Conservation (phyloP, 768 basidiomycete species). For the Dioszegia aurantiaca region DNA sequence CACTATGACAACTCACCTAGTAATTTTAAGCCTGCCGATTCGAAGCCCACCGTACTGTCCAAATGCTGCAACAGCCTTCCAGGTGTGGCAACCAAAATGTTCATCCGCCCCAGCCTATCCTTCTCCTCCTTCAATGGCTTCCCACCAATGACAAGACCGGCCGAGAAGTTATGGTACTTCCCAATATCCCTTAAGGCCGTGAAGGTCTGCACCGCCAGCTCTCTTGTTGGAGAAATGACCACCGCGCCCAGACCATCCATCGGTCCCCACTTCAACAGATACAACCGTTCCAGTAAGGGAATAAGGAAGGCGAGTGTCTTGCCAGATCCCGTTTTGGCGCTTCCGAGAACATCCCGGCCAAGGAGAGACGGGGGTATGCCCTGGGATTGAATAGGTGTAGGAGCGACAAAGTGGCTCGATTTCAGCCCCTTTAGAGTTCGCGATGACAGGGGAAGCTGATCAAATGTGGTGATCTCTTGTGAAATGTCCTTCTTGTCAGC, state of each 20-base stretch:
- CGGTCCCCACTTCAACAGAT: slow-evolving; percentile 79
- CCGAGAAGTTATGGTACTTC: slow-evolving; percentile 95
- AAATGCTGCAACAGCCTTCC: slow-evolving; percentile 96
- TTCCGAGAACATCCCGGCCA: slow-evolving; percentile 57
- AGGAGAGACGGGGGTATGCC: slow-evolving; percentile 95
- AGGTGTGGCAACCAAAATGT: slow-evolving; percentile 92
- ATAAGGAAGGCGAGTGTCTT: slow-evolving; percentile 99
- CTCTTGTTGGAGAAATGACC: slow-evolving; percentile 95
- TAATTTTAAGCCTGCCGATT: slow-evolving; percentile 84
- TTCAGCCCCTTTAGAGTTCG: slow-evolving; percentile 76
- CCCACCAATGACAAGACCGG: slow-evolving; percentile 96
- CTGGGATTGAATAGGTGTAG: slow-evolving; percentile 99
- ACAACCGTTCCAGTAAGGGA: slow-evolving; percentile 93
- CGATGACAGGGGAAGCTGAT: slow-evolving; percentile 74
- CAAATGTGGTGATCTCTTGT: slow-evolving; percentile 61
- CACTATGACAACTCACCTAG: slow-evolving; percentile 89
- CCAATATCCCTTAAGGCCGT: slow-evolving; percentile 92
- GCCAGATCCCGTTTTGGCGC: slow-evolving; percentile 89
- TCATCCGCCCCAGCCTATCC: slow-evolving; percentile 99
- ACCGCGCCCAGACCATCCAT: slow-evolving; percentile 70
- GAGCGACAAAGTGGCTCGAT: slow-evolving; percentile 77
- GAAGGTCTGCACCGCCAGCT: slow-evolving; percentile 97
- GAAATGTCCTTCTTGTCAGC: slow-evolving; percentile 56
- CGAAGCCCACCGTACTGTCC: slow-evolving; percentile 96
- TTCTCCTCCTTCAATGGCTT: slow-evolving; percentile 97